These are phyloP conservation scores for Scopulariopsis brevicaulis DNA, from an alignment of 2,329 filamentous ascomycete species.

Conservation along the genomic window DNA sequence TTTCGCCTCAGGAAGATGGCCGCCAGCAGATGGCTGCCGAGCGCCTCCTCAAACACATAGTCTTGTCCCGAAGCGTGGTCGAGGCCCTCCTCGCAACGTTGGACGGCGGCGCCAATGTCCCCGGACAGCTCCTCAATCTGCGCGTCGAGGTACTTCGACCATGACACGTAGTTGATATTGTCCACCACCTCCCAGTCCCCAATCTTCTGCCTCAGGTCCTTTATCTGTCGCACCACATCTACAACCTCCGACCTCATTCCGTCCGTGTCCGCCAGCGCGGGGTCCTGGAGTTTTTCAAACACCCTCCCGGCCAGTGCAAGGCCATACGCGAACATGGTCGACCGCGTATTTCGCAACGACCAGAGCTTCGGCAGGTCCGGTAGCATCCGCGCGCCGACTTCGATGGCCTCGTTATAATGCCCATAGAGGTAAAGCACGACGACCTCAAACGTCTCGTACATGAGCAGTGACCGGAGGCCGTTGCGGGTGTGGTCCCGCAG, in stretches of 20 bases:
- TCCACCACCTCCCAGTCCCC: conserved; percentile 52
- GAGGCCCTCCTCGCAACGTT: conserved; percentile 57
- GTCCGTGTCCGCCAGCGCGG: conserved; percentile 13
- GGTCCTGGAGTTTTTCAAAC: conserved; percentile 36
- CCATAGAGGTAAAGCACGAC: conserved; percentile 52
- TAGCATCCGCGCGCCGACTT: conserved; percentile 40
- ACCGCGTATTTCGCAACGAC: conserved; percentile 46
- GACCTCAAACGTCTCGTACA: conserved; percentile 59
- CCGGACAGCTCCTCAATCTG: conserved; percentile 53
- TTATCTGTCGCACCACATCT: conserved; percentile 40
- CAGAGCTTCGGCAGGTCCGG: conserved; percentile 38
- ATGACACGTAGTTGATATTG: conserved; percentile 60
- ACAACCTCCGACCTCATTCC: conserved; percentile 22
- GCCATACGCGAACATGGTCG: conserved; percentile 49
- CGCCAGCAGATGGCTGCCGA: conserved; percentile 63
- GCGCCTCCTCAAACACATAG: conserved; percentile 60
- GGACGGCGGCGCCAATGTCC: conserved; percentile 46
- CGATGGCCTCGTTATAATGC: conserved; percentile 47
- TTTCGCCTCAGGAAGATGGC: conserved; percentile 56
- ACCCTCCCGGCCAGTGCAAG: conserved; percentile 42
- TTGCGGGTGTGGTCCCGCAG: conserved; percentile 38
- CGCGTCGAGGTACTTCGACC: conserved; percentile 57
- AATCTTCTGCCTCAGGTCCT: conserved; percentile 46
- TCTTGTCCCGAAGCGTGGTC: conserved; percentile 60
- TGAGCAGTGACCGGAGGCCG: conserved; percentile 50